phyloP scores from a whole-genome alignment of 2,329 filamentous ascomycete species.

The Chaetomiaceae sp. region DNA sequence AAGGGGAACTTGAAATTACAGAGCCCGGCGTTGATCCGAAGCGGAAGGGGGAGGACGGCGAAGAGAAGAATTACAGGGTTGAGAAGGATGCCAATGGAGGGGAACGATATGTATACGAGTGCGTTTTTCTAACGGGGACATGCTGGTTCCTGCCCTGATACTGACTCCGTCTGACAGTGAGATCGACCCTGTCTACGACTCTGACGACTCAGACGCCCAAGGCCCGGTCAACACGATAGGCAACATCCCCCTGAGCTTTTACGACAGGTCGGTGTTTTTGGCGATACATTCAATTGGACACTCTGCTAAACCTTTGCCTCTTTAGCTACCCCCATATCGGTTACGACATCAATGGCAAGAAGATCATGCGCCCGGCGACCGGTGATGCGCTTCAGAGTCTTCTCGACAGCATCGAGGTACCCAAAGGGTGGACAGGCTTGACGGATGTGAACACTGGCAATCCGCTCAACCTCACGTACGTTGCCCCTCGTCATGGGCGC shows the following conservation, averaged over 20 bases:
- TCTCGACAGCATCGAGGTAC: slow-evolving; percentile 92
- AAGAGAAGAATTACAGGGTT: slow-evolving; percentile 48
- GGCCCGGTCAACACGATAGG: slow-evolving; percentile 86
- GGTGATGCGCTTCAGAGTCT: slow-evolving; percentile 90
- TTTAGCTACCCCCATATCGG: slow-evolving; percentile 83
- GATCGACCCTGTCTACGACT: slow-evolving; percentile 92
- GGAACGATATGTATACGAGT: slow-evolving; percentile 79
- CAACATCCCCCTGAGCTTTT: slow-evolving; percentile 88
- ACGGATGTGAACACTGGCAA: slow-evolving; percentile 94
- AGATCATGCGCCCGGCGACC: slow-evolving; percentile 91
- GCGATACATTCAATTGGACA: not conserved
- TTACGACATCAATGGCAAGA: slow-evolving; percentile 98
- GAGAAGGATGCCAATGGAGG: slow-evolving; percentile 86
- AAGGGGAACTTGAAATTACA: slow-evolving; percentile 30
- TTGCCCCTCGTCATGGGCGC: too few species aligned
- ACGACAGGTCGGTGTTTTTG: slow-evolving; percentile 59
- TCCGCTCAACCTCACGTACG: slow-evolving; percentile 64
- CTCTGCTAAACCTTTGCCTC: not conserved
- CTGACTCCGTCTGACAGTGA: slow-evolving; percentile 43
- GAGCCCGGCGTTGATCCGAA: slow-evolving; percentile 33
- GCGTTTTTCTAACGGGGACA: slow-evolving; percentile 2
- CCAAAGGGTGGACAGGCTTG: slow-evolving; percentile 94
- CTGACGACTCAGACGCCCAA: slow-evolving; percentile 83
- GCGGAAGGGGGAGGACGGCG: slow-evolving; percentile 32
- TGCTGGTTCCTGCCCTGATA: not conserved